Conservation (phyloP, 148 eudicot genomes). For the Camellia sinensis region DNA sequence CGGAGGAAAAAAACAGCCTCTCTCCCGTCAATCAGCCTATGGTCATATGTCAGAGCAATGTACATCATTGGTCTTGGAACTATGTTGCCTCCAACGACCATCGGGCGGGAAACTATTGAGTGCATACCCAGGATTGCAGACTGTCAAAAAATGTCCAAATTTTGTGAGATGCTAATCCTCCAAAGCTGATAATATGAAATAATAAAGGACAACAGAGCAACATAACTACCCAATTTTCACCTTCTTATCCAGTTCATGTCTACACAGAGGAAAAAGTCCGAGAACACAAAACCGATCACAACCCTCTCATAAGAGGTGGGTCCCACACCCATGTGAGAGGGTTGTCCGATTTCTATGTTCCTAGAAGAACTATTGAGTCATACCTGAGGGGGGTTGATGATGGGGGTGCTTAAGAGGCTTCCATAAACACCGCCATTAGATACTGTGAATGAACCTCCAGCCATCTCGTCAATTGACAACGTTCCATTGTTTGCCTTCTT, state of each 20-base stretch:
- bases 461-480: conserved; percentile 94
- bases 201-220: neutral
- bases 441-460: conserved; percentile 90
- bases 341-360: too few relatives aligned
- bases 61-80: conserved; percentile 95
- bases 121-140: conserved; percentile 69
- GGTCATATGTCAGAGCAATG: conserved; percentile 94
- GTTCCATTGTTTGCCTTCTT: conserved; percentile 83
- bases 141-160: conserved; percentile 19
- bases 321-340: too few relatives aligned
- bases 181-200: neutral
- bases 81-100: conserved; percentile 62
- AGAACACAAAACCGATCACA: too few relatives aligned
- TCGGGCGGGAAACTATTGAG: conserved; percentile 50
- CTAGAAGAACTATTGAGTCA: neutral
- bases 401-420: conserved; percentile 94
- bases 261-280: neutral
- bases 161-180: neutral
- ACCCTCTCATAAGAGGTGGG: too few relatives aligned
- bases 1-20: conserved; percentile 95
- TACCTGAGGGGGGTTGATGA: conserved; percentile 98
- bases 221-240: neutral
- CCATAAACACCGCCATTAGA: conserved; percentile 99
- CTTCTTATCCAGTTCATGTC: neutral
- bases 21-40: conserved; percentile 95